phyloP scores from a whole-genome alignment of 805 yeast species.

The Lipomyces spencermartinsiae region DNA sequence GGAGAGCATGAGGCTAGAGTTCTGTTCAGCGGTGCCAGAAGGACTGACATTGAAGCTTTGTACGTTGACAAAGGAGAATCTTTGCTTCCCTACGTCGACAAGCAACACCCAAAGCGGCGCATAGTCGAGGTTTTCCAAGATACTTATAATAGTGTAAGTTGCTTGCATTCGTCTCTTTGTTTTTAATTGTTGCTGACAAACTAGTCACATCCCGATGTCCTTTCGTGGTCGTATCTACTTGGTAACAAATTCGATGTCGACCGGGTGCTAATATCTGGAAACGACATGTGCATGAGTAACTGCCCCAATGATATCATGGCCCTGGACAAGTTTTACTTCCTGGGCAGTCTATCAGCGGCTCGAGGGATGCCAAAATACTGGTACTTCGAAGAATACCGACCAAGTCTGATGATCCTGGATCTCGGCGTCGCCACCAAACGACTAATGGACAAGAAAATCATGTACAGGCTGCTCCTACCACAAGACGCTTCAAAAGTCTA shows the following conservation, averaged over 20 bases:
- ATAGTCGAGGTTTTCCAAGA: slow-evolving; percentile 32
- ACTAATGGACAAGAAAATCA: slow-evolving; percentile 19
- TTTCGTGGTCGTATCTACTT: slow-evolving; percentile 32
- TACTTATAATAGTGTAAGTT: slow-evolving; percentile 14
- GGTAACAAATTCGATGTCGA: slow-evolving; percentile 24
- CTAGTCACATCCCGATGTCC: slow-evolving; percentile 25
- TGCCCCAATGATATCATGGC: slow-evolving; percentile 27
- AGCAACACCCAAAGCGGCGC: slow-evolving; percentile 10
- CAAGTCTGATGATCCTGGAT: slow-evolving; percentile 27
- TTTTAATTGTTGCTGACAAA: background rate
- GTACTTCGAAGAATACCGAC: slow-evolving; percentile 32
- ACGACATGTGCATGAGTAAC: slow-evolving; percentile 25
- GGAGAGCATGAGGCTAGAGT: slow-evolving; percentile 29
- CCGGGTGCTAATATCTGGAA: slow-evolving; percentile 19
- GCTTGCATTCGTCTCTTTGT: background rate
- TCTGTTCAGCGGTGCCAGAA: slow-evolving; percentile 26
- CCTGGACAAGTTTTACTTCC: slow-evolving; percentile 32
- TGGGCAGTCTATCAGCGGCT: slow-evolving; percentile 30
- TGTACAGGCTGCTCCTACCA: slow-evolving; percentile 30
- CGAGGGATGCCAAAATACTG: slow-evolving; percentile 28
- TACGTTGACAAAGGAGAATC: slow-evolving; percentile 27
- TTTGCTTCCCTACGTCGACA: background rate
- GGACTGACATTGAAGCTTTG: slow-evolving; percentile 35
- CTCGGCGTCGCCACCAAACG: slow-evolving; percentile 32
- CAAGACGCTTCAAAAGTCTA: slow-evolving; percentile 37